phyloP scores from a whole-genome alignment of 202 grass and related monocot genomes.

The Brachypodium distachyon region DNA sequence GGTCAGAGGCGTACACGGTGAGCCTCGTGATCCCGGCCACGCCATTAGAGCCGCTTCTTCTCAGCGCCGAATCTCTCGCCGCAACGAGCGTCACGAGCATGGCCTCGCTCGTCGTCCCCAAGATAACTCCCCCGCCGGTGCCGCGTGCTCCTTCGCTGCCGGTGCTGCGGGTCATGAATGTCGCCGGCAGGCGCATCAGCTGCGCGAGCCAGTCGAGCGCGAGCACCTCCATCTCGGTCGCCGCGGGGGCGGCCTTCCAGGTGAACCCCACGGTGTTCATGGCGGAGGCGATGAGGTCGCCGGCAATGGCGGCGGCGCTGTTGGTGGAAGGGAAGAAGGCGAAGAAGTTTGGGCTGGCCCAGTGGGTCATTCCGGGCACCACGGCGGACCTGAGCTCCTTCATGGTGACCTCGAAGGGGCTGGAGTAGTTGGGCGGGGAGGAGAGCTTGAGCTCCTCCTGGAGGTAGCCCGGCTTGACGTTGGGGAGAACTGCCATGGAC shows the following conservation, averaged over 20 bases:
- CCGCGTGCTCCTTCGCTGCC: no score
- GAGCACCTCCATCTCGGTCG: slow-evolving; percentile 32
- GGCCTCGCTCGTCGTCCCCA: no score
- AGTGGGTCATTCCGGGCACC: slow-evolving; percentile 45
- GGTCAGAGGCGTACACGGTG: no score
- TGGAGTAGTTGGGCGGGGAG: no score
- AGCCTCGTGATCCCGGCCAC: no score
- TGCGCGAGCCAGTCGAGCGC: slow-evolving; percentile 53
- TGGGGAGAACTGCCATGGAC: neutral
- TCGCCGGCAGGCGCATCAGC: slow-evolving; percentile 13
- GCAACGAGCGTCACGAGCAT: no score
- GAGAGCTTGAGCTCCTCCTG: neutral
- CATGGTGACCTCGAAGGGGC: slow-evolving; percentile 27
- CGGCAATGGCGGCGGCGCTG: slow-evolving; percentile 34
- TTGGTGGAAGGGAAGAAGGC: slow-evolving; percentile 46
- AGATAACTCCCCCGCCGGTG: no score
- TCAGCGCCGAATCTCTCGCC: no score
- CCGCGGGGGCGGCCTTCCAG: slow-evolving; percentile 26
- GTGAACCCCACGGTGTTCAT: slow-evolving; percentile 39
- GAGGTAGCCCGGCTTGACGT: neutral
- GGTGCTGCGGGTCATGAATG: slow-evolving; percentile 27
- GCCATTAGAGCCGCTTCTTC: no score
- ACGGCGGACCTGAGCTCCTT: slow-evolving; percentile 13
- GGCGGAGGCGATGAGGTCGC: slow-evolving; percentile 26
- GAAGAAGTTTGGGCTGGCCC: slow-evolving; percentile 62